Evolutionary conservation across 192 early-diverging fungal genomes (phyloP).

Genomic region (Endogone sp.): DNA sequence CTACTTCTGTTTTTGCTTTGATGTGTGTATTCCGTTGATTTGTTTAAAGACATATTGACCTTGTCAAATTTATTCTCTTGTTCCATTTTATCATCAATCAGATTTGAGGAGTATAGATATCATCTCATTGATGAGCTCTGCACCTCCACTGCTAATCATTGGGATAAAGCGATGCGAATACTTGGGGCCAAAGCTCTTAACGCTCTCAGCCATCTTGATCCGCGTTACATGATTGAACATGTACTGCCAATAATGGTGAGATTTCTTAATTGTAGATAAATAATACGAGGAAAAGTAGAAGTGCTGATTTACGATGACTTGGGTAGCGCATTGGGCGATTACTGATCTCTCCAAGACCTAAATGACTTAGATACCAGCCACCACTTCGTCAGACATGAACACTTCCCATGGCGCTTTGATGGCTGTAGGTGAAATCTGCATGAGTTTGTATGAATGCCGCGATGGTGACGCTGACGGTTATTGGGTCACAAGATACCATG

Average conservation of each 20-base stretch:
- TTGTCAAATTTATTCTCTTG: no score
- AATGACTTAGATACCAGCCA: slow-evolving; percentile 36
- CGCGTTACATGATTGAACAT: slow-evolving; percentile 43
- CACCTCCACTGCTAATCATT: slow-evolving; percentile 67
- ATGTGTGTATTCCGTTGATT: neutral
- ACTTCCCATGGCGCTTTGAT: slow-evolving; percentile 61
- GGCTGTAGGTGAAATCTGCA: slow-evolving; percentile 53
- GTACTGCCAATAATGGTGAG: slow-evolving; percentile 61
- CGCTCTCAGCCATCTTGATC: slow-evolving; percentile 55
- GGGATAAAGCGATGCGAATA: slow-evolving; percentile 81
- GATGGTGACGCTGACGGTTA: slow-evolving; percentile 7
- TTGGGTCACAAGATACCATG: slow-evolving; percentile 16
- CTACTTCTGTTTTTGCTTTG: neutral
- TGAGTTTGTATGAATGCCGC: slow-evolving; percentile 32
- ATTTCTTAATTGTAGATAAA: no score
- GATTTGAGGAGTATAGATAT: slow-evolving; percentile 71
- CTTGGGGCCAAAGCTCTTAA: slow-evolving; percentile 73
- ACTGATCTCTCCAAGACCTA: neutral
- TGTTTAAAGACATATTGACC: no score
- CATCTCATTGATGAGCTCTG: slow-evolving; percentile 72
- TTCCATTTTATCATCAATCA: slow-evolving; percentile 23
- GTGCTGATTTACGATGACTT: no score
- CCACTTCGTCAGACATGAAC: slow-evolving; percentile 39
- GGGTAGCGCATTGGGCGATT: no score
- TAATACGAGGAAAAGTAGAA: neutral